phyloP scores from a whole-genome alignment of 1,139 yeast genomes.

The Suhomyces atakaporum region DNA sequence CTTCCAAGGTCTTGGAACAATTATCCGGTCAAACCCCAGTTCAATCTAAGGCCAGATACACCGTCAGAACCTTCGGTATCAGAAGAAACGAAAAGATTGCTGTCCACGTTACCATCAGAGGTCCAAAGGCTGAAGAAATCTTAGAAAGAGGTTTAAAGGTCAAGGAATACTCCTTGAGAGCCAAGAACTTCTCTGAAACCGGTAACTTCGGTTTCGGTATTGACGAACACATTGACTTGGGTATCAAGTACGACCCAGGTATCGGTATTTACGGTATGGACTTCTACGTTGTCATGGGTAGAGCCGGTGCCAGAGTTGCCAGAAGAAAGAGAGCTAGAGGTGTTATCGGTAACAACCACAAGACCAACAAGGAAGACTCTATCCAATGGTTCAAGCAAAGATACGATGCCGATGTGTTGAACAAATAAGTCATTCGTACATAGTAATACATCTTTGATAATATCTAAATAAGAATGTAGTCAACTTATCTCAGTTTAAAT shows the following conservation, averaged over 20 bases:
- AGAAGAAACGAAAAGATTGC: slow-evolving; percentile 99
- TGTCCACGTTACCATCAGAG: slow-evolving; percentile 99
- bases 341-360: slow-evolving; percentile 89
- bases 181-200: slow-evolving; percentile 94
- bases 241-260: slow-evolving; percentile 99
- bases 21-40: slow-evolving; percentile 99
- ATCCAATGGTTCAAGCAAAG: slow-evolving; percentile 99
- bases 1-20: slow-evolving; percentile 99
- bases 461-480: background rate
- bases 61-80: slow-evolving; percentile 99
- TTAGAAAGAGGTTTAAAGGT: slow-evolving; percentile 99
- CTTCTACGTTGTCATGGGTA: slow-evolving; percentile 98
- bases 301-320: slow-evolving; percentile 99
- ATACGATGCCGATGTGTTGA: slow-evolving; percentile 97
- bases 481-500: too few species aligned
- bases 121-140: slow-evolving; percentile 99
- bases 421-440: slow-evolving; percentile 54
- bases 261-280: slow-evolving; percentile 99
- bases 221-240: slow-evolving; percentile 99
- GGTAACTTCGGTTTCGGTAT: slow-evolving; percentile 99
- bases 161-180: slow-evolving; percentile 96
- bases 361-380: slow-evolving; percentile 90
- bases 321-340: slow-evolving; percentile 98
- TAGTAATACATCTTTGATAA: slow-evolving; percentile 9
- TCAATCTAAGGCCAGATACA: slow-evolving; percentile 99